These are phyloP conservation scores for Fusarium newnesense DNA, from an alignment of 2,329 filamentous ascomycete genomes.

Conservation along the genomic window DNA sequence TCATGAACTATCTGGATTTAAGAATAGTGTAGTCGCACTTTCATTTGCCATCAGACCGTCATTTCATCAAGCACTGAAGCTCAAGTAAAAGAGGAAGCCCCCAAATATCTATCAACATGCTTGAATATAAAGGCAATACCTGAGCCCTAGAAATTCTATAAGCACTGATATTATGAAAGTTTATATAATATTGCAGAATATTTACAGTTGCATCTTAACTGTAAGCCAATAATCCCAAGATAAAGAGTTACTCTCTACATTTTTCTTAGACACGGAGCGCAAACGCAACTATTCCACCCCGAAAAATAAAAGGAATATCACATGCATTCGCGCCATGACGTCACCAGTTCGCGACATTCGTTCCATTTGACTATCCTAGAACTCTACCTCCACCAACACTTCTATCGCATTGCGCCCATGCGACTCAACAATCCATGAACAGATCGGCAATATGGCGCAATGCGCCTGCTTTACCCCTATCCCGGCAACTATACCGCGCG, in stretches of 20 bases:
- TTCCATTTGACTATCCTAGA: background rate
- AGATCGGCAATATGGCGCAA: slow-evolving; percentile 31
- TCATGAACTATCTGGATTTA: background rate
- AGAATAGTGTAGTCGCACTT: background rate
- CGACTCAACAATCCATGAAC: slow-evolving; percentile 34
- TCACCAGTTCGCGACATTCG: slow-evolving; percentile 19
- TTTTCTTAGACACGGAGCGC: background rate
- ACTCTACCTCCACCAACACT: background rate
- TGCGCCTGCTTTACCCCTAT: background rate
- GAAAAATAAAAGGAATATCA: background rate
- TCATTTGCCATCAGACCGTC: background rate
- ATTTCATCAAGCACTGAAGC: background rate
- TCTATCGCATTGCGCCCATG: slow-evolving; percentile 2
- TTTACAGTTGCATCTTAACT: background rate
- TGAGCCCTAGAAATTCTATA: background rate
- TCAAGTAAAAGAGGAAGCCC: background rate
- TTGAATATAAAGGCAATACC: background rate
- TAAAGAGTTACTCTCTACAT: background rate
- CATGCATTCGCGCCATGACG: slow-evolving; percentile 29
- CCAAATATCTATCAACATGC: background rate
- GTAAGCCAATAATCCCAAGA: background rate
- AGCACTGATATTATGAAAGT: too few relatives aligned
- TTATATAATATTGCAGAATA: background rate
- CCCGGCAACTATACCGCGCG: background rate
- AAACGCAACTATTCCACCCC: background rate